Evolutionary conservation across 768 basidiomycete genomes (phyloP).

Genomic region (Hysterangium stoloniferum): DNA sequence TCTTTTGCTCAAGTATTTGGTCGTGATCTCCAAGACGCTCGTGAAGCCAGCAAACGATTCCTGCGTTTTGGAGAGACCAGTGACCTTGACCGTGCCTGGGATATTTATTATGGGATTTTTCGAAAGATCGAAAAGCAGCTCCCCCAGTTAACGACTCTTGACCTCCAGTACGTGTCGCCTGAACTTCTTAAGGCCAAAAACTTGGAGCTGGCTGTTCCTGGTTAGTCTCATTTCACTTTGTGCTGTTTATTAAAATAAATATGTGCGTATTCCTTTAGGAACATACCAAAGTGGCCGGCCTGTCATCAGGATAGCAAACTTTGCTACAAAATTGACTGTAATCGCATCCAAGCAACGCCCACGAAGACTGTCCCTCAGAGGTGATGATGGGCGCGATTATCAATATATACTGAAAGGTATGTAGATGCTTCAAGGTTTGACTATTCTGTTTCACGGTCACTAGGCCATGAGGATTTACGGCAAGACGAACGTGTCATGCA

Average conservation of each 20-base stretch:
- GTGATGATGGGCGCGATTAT: conserved; percentile 90
- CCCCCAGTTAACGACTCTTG: conserved; percentile 79
- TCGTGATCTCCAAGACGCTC: conserved; percentile 84
- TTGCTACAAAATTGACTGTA: conserved; percentile 83
- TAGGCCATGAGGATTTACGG: conserved; percentile 96
- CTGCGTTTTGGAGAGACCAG: conserved; percentile 77
- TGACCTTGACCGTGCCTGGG: conserved; percentile 97
- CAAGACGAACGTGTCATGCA: conserved; percentile 99
- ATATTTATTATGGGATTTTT: conserved; percentile 96
- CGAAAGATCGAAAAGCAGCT: conserved; percentile 93
- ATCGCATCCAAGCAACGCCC: conserved; percentile 97
- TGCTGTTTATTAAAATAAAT: neutral
- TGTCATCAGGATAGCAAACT: conserved; percentile 74
- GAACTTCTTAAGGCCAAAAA: conserved; percentile 80
- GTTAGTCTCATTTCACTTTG: conserved; percentile 31
- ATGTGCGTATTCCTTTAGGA: conserved; percentile 36
- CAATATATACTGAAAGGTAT: conserved; percentile 86
- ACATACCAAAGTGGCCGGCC: conserved; percentile 88
- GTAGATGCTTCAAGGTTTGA: neutral
- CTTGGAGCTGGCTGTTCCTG: conserved; percentile 93
- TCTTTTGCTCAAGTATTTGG: conserved; percentile 94
- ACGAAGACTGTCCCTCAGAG: conserved; percentile 76
- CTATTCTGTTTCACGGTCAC: neutral
- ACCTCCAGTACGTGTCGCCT: conserved; percentile 96
- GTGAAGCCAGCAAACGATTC: conserved; percentile 84